Conservation (phyloP, 2,329 filamentous ascomycete species). For the Colletotrichum limetticola region DNA sequence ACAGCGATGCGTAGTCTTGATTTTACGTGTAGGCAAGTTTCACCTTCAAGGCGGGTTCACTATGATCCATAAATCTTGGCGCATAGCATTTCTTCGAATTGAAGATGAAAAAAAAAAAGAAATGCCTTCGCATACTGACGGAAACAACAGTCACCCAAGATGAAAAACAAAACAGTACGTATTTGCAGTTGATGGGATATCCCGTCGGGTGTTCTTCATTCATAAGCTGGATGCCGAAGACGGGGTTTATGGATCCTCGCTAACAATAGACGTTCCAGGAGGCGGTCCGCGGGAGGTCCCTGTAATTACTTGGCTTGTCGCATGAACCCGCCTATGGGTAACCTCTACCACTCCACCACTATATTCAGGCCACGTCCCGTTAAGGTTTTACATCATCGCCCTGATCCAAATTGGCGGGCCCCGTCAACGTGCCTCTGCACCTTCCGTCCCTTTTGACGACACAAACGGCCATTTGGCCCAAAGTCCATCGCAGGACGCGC, state of each 20-base stretch:
- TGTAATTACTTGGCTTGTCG: not conserved
- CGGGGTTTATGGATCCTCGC: not conserved
- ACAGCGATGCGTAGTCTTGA: too few relatives aligned
- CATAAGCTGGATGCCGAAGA: not conserved
- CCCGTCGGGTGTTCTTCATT: not conserved
- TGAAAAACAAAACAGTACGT: too few relatives aligned
- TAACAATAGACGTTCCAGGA: not conserved
- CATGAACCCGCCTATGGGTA: not conserved
- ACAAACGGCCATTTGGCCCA: not conserved
- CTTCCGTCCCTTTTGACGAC: not conserved
- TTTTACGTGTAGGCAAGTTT: too few relatives aligned
- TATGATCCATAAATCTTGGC: too few relatives aligned
- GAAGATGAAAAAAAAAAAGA: too few relatives aligned
- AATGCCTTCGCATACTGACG: too few relatives aligned
- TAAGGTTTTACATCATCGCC: not conserved
- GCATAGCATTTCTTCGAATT: too few relatives aligned
- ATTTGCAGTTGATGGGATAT: not conserved
- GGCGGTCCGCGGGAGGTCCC: too few relatives aligned
- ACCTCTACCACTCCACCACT: not conserved
- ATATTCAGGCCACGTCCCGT: not conserved
- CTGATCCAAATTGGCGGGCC: not conserved
- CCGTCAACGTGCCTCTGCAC: not conserved
- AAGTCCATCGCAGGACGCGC: not conserved
- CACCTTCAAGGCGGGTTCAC: too few relatives aligned
- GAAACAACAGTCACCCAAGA: too few relatives aligned